Conservation (phyloP, 192 early-diverging fungal species). For the Chytriomyces hyalinus region DNA sequence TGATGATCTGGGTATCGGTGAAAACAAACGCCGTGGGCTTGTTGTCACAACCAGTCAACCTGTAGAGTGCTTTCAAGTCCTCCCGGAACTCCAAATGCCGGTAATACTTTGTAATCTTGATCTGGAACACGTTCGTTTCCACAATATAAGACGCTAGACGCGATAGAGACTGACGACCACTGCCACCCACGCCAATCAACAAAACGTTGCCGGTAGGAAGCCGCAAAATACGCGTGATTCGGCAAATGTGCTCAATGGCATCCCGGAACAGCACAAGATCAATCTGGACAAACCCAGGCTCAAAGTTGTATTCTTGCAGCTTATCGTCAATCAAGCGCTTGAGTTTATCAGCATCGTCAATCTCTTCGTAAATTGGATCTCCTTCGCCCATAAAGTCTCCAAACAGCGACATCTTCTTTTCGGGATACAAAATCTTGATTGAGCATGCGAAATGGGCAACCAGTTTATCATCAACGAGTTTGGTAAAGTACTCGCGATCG, state of each 20-base stretch:
- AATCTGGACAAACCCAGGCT: conserved; percentile 59
- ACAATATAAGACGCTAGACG: conserved; percentile 59
- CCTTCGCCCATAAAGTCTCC: conserved; percentile 59
- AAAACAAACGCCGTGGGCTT: conserved; percentile 64
- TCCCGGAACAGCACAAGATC: conserved; percentile 62
- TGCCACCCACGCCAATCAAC: conserved; percentile 64
- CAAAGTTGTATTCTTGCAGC: conserved; percentile 60
- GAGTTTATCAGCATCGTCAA: conserved; percentile 50
- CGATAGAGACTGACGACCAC: conserved; percentile 56
- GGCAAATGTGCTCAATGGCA: conserved; percentile 65
- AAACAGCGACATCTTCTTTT: conserved; percentile 57
- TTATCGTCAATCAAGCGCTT: conserved; percentile 61
- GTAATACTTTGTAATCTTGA: conserved; percentile 67
- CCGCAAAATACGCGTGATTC: conserved; percentile 60
- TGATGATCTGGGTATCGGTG: conserved; percentile 64
- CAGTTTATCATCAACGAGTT: conserved; percentile 63
- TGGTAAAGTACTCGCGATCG: conserved; percentile 56
- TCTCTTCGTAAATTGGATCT: conserved; percentile 57
- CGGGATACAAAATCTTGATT: conserved; percentile 55
- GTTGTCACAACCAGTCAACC: conserved; percentile 55
- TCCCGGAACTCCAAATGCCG: conserved; percentile 62
- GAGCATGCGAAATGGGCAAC: conserved; percentile 49
- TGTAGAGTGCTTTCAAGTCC: conserved; percentile 60
- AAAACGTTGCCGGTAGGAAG: conserved; percentile 60
- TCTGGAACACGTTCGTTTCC: conserved; percentile 60